These are phyloP conservation scores for Microcos paniculata DNA, from an alignment of 345 rosid genomes.

Conservation along the genomic window DNA sequence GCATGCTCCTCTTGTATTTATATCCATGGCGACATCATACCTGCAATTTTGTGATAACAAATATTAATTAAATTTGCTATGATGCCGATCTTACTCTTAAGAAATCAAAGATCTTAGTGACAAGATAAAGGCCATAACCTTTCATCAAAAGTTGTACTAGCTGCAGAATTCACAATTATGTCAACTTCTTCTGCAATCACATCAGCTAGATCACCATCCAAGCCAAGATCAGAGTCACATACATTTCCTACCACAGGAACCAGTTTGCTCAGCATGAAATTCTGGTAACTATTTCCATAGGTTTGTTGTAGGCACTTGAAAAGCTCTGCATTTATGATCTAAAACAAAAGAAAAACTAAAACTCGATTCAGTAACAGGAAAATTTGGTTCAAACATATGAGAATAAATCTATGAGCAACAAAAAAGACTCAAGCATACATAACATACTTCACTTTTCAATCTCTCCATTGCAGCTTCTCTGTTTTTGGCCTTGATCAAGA, in stretches of 20 bases:
- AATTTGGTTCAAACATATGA: slow-evolving; percentile 46
- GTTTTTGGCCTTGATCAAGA: slow-evolving; percentile 73
- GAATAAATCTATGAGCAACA: slow-evolving; percentile 42
- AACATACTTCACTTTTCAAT: slow-evolving; percentile 69
- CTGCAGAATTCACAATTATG: slow-evolving; percentile 55
- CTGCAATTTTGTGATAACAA: slow-evolving; percentile 32
- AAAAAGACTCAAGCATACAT: neutral
- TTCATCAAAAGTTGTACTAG: slow-evolving; percentile 79
- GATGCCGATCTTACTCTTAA: neutral
- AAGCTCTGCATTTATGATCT: slow-evolving; percentile 81
- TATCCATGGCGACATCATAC: slow-evolving; percentile 72
- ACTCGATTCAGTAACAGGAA: neutral
- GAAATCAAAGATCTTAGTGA: neutral
- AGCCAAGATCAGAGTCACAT: slow-evolving; percentile 63
- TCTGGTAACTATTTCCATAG: slow-evolving; percentile 69
- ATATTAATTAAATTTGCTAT: neutral
- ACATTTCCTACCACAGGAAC: slow-evolving; percentile 81
- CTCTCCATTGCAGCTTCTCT: slow-evolving; percentile 76
- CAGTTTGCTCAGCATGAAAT: slow-evolving; percentile 79
- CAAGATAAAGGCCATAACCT: slow-evolving; percentile 30
- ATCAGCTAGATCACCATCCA: slow-evolving; percentile 59
- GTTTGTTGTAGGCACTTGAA: slow-evolving; percentile 69
- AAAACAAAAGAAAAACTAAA: slow-evolving; percentile 25
- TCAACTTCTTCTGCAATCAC: slow-evolving; percentile 57
- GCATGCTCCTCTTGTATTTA: slow-evolving; percentile 70